Evolutionary conservation across 768 basidiomycete species (phyloP), one percentile per base, ranked within the genome.

Genomic region (Pleurotus giganteus): DNA sequence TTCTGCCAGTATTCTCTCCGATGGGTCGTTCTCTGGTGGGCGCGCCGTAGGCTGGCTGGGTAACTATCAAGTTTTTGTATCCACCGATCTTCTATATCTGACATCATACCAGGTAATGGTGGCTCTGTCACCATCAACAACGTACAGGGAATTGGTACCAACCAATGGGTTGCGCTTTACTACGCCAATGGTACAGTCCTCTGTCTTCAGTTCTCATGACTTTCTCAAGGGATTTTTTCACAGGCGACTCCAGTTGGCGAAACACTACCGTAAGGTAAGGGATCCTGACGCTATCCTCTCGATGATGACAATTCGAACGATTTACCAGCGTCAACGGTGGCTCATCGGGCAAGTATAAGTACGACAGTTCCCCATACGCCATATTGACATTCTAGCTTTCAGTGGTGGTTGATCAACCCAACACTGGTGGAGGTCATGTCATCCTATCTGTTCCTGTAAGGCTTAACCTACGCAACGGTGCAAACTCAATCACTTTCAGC

Each of bases 161-260:
- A 70, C 3, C 83, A 85, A 61, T 85, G 83, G 84, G 75, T 85
- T n/a, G 70, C 82, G 5, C 65, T 84, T 24, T 82, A 83, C 63
- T 82, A 77, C 62, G 80, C 83, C 4, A 85, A 85, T 61, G 81
- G 79, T 71, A 47, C 8, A 57, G 39, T 4, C 23, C 31, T 53
- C 23, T 21, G 21, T 42, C 27, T 31, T 31, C 43, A 36, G 13
- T 32, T 32, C 34, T 11, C 23, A 36, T 11, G 11, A 3, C 23
- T 19, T 55, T 12, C 24, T 34, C 26, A 13, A 8, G 41, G 24
- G 24, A 3, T 12, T 47, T 21, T 50, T 47, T 32, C 19, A 28
- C 41, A 76, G 77, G 72, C 28, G 84, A 85, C 57, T 80, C 79
- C 0, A 68, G 73, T 1, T 86, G 80, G 79, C 71, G 83, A 53